Base-by-base conservation (phyloP, 2,329 filamentous ascomycete species). In the Trichoderma endophyticum region DNA sequence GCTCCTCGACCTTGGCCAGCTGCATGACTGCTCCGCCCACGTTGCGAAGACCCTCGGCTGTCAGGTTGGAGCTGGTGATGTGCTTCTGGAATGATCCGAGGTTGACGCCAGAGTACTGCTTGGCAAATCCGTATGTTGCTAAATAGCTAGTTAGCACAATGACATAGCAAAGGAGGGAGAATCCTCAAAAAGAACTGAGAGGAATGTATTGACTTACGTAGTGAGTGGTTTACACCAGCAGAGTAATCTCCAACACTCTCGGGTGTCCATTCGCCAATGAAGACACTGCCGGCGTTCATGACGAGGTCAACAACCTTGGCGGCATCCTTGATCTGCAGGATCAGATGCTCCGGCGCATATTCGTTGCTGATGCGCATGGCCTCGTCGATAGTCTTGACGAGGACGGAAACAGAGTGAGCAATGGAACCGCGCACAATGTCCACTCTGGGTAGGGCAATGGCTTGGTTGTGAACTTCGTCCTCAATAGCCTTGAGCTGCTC, bases 161-260 rank as follows among this genome's bases (percentile, higher is more conserved):
- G 32, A 11, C 1, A 28, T n/a, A 15, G 30, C n/a, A 28, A 28
- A 24, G 28, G 18, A 14, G 72, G 30, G 54, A 15, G 32, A 21
- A 21, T 9, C 39, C 9, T n/a, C 8, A 48, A 21, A 21, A 43
- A 2, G 26, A n/a, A 36, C n/a, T 18, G 7, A 8, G 26, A n/a
- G 24, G 21, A 54, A 18, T 24, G 1, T 1, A 24, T 24, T 24
- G 48, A 91, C 93, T 89, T 91, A 97, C 94, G 96, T 75, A 99
- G 85, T 72, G 93, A 97, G 85, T 99, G 96, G 82, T 99, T 99
- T 56, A 99, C 96, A 78, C 96, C 96, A 68, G 96, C 96, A 74
- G 94, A 97, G 84, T 99, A 99, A 81, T 99, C 96, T 60, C 96
- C 96, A 3, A 99, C 96, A 81, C 93, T 97, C 84, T 99, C 96